Conservation (phyloP, 2,329 filamentous ascomycete genomes). For the Trichoderma guizhouense region DNA sequence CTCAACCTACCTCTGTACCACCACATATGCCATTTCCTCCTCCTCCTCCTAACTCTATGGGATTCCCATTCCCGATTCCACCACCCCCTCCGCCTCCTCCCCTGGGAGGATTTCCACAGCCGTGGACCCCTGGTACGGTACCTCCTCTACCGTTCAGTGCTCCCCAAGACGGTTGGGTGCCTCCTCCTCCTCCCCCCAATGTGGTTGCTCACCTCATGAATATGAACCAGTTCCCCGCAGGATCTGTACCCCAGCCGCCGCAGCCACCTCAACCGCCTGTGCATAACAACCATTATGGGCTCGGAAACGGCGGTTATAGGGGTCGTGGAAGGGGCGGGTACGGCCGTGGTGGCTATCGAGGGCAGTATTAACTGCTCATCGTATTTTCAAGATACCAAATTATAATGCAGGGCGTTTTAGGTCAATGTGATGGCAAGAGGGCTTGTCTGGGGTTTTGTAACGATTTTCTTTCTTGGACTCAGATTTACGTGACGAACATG, state of each 20-base stretch:
- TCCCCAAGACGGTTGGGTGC: slow-evolving; percentile 5
- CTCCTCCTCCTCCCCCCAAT: slow-evolving; percentile 18
- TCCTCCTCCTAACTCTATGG: background rate
- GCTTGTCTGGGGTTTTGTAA: background rate
- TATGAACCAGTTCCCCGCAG: slow-evolving; percentile 22
- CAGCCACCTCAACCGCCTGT: slow-evolving; percentile 24
- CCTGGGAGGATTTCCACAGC: slow-evolving; percentile 21
- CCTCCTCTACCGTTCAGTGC: slow-evolving; percentile 35
- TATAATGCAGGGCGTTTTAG: background rate
- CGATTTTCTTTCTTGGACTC: background rate
- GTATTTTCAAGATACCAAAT: background rate
- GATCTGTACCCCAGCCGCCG: slow-evolving; percentile 6
- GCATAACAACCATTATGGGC: slow-evolving; percentile 23
- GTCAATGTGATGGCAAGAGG: background rate
- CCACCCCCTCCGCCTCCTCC: background rate
- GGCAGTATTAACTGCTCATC: slow-evolving; percentile 13
- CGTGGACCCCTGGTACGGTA: slow-evolving; percentile 27
- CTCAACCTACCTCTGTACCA: slow-evolving; percentile 24
- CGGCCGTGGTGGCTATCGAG: slow-evolving; percentile 30
- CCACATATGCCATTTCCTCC: slow-evolving; percentile 15
- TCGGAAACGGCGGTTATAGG: slow-evolving; percentile 27
- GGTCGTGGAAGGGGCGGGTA: slow-evolving; percentile 33
- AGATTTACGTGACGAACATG: background rate
- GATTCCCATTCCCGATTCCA: slow-evolving; percentile 1
- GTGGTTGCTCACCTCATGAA: slow-evolving; percentile 22